These are phyloP conservation scores for Phallus indusiatus DNA, from an alignment of 768 basidiomycete species.

Conservation along the genomic window DNA sequence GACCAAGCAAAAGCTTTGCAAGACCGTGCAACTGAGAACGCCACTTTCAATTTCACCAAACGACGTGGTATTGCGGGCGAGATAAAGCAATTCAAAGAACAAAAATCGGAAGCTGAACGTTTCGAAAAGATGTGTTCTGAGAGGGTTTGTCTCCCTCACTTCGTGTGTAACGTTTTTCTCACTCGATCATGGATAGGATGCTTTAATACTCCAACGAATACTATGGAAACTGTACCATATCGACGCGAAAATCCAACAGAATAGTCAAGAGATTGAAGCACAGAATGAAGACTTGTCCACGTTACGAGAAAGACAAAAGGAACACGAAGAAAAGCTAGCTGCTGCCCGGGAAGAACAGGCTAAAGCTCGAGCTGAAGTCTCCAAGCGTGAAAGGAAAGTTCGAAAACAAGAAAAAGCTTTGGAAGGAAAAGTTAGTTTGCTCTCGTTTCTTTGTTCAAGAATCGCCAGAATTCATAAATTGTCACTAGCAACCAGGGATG, in stretches of 20 bases:
- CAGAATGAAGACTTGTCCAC: slow-evolving; percentile 65
- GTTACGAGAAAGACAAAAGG: slow-evolving; percentile 58
- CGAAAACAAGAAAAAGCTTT: slow-evolving; percentile 87
- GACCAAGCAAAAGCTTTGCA: slow-evolving; percentile 82
- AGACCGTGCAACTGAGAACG: slow-evolving; percentile 87
- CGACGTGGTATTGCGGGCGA: slow-evolving; percentile 89
- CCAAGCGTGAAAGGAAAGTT: slow-evolving; percentile 78
- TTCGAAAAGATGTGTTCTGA: slow-evolving; percentile 73
- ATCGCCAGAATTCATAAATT: background rate
- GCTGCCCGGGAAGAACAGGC: slow-evolving; percentile 73
- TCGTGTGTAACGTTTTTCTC: background rate
- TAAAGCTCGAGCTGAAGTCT: slow-evolving; percentile 59
- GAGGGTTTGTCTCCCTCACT: slow-evolving; percentile 48
- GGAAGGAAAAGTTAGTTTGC: slow-evolving; percentile 62
- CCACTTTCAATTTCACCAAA: slow-evolving; percentile 85
- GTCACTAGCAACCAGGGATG: slow-evolving; percentile 76
- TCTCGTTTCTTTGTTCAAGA: background rate
- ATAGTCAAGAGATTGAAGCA: slow-evolving; percentile 56
- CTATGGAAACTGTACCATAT: slow-evolving; percentile 89
- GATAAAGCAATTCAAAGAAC: slow-evolving; percentile 95
- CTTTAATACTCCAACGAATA: slow-evolving; percentile 69
- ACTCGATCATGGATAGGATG: slow-evolving; percentile 43
- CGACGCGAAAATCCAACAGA: slow-evolving; percentile 68
- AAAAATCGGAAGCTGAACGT: slow-evolving; percentile 87
- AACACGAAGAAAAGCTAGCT: slow-evolving; percentile 63